Evolutionary conservation across 192 early-diverging fungal genomes (phyloP), one percentile per base, ranked within the genome.

Genomic region (Coemansia sp.): DNA sequence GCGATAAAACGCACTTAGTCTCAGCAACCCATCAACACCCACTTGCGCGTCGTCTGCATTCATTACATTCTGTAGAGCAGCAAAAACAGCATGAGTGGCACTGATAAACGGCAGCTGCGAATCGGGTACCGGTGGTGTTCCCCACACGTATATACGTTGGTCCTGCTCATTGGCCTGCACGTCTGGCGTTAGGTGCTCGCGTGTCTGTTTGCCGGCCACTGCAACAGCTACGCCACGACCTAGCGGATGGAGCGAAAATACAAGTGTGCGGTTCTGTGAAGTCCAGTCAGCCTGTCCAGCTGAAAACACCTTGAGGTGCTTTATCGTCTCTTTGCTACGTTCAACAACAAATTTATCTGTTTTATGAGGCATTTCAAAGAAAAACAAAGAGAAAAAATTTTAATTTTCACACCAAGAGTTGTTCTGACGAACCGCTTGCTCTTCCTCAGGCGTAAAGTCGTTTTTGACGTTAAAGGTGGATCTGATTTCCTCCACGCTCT

Each of bases 401-500:
- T 41, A 31, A 17, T 51, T 37, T 23, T 85, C 84, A 42, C 76
- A 79, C 86, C 86, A 85, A 15, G 83, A 76, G 62, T 88, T 88
- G 37, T 83, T 84, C 51, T 79, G 76, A 16, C 65, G 55, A 9
- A 81, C 79, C 56, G 72, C 74, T 57, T 88, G 81, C 56, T 92
- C 83, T 61, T 92, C 85, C 41, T 84, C 83, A 0, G 85, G 82
- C 0, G 86, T 83, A 65, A 90, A 89, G 60, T 88, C 86, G 56
- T 82, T 87, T 40, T 82, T 76, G 49, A 90, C 75, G 53, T 80
- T 74, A 46, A 90, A 90, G 0, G 81, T 82, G 44, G 80, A 79
- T 15, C 93, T 73, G 53, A 95, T 91, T 63, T 95, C 92, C 63
- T 93, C 86, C 2, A 91, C 88, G n/a, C 82, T 76, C 69, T 93